Conservation (phyloP, 1,284 basidiomycete species). For the Apiotrichum gracile region DNA sequence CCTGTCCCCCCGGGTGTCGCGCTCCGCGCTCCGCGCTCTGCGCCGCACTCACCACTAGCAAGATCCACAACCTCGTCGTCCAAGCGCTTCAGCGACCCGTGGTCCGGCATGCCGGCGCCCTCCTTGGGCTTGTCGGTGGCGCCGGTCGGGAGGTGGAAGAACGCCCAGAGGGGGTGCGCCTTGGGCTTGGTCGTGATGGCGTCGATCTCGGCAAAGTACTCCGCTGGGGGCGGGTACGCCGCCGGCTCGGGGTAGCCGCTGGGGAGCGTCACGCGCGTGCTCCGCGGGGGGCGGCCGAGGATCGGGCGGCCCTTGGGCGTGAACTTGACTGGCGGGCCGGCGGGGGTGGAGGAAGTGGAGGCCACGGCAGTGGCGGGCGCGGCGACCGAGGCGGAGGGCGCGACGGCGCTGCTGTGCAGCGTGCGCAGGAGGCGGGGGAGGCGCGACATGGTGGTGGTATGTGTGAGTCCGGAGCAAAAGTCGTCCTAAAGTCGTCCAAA, state of each 20-base stretch:
- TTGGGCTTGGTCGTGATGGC: slow-evolving; percentile 13
- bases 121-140: slow-evolving; percentile 10
- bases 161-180: slow-evolving; percentile 44
- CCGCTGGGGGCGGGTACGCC: slow-evolving; percentile 28
- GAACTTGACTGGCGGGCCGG: slow-evolving; percentile 13
- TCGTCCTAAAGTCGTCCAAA: background rate
- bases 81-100: slow-evolving; percentile 27
- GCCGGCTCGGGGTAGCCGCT: slow-evolving; percentile 37
- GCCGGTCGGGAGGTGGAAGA: slow-evolving; percentile 37
- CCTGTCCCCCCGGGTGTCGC: background rate
- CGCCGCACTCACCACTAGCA: slow-evolving; percentile 28
- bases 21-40: background rate
- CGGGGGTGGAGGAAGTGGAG: background rate
- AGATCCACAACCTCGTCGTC: slow-evolving; percentile 23
- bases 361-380: slow-evolving; percentile 1
- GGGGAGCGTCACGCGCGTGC: slow-evolving; percentile 28
- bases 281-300: slow-evolving; percentile 31
- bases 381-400: slow-evolving; percentile 5
- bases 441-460: slow-evolving; percentile 12
- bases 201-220: slow-evolving; percentile 25
- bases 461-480: background rate
- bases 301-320: slow-evolving; percentile 38
- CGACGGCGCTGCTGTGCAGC: slow-evolving; percentile 26
- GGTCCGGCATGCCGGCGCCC: slow-evolving; percentile 13
- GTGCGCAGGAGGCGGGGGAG: slow-evolving; percentile 21